Evolutionary conservation across 495 filamentous ascomycete genomes (phyloP).

Genomic region (Neurospora sp.): DNA sequence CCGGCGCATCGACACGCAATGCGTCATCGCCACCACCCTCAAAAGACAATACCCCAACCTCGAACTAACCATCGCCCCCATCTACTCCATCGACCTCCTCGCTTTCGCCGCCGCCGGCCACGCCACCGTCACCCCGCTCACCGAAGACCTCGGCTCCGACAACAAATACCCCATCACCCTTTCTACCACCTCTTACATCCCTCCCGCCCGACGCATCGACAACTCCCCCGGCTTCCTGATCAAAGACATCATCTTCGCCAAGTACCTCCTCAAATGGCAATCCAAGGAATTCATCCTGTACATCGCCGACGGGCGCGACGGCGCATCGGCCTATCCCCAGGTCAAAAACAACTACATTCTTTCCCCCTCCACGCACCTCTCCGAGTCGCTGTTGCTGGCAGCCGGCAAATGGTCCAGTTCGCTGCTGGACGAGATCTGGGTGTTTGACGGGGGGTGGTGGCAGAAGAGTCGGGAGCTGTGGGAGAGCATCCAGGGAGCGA

Average conservation of each 20-base stretch:
- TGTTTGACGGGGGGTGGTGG: conserved; percentile 54
- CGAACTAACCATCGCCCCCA: conserved; percentile 34
- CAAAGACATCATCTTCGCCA: conserved; percentile 38
- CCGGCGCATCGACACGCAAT: conserved; percentile 41
- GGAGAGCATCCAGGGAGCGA: conserved; percentile 41
- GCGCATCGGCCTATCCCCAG: conserved; percentile 18
- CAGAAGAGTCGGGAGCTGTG: conserved; percentile 49
- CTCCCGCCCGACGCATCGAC: conserved; percentile 41
- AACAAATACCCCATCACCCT: conserved; percentile 23
- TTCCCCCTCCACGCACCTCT: conserved; percentile 24
- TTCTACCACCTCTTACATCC: conserved; percentile 34
- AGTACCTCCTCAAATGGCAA: conserved; percentile 42
- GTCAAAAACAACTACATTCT: conserved; percentile 42
- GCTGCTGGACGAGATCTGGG: conserved; percentile 52
- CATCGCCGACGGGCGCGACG: conserved; percentile 40
- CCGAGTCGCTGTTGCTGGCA: conserved; percentile 43
- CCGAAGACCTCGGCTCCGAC: conserved; percentile 16
- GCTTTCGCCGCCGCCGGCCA: conserved; percentile 40
- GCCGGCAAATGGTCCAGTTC: conserved; percentile 38
- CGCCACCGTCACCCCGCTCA: conserved; percentile 29
- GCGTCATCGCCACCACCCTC: conserved; percentile 38
- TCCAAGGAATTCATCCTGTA: conserved; percentile 44
- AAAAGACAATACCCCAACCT: conserved; percentile 41
- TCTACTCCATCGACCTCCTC: conserved; percentile 31
- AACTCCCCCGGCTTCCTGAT: conserved; percentile 34